phyloP scores from a whole-genome alignment of 192 early-diverging fungal genomes.

The Umbelopsis vinacea region DNA sequence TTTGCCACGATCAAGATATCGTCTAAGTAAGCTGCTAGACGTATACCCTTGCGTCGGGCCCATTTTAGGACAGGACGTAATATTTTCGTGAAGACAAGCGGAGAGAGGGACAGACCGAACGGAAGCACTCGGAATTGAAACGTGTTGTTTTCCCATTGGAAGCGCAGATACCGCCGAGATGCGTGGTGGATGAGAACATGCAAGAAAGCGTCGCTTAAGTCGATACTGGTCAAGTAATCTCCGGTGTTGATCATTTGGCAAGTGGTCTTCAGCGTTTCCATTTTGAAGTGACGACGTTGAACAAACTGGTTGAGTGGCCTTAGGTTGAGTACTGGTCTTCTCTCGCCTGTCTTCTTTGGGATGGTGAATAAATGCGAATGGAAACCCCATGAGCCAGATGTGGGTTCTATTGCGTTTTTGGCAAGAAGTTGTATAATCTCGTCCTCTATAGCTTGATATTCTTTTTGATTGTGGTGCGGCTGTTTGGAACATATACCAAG shows the following conservation, averaged over 20 bases:
- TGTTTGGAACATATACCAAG: neutral
- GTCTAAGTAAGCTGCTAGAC: neutral
- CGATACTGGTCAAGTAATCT: slow-evolving; percentile 40
- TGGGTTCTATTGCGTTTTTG: neutral
- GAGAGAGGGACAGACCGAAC: slow-evolving; percentile 40
- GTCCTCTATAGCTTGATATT: neutral
- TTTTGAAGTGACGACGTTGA: slow-evolving; percentile 24
- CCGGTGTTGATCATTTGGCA: slow-evolving; percentile 22
- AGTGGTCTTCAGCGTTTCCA: slow-evolving; percentile 18
- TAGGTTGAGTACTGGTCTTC: slow-evolving; percentile 32
- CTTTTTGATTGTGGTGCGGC: neutral
- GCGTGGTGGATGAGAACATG: neutral
- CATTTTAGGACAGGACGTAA: neutral
- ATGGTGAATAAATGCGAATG: slow-evolving; percentile 29
- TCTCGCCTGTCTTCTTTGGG: slow-evolving; percentile 37
- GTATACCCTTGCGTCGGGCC: neutral
- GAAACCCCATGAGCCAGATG: neutral
- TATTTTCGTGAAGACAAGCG: slow-evolving; percentile 40
- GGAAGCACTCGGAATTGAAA: slow-evolving; percentile 43
- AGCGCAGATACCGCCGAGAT: slow-evolving; percentile 32
- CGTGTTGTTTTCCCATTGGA: slow-evolving; percentile 26
- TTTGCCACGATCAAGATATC: neutral
- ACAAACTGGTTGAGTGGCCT: slow-evolving; percentile 26
- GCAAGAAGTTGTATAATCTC: neutral
- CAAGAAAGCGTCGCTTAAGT: slow-evolving; percentile 42